A percentile compares a stretch with the other conserved stretches of the same genome.
Conservation (phyloP, 2,329 filamentous ascomycete genomes). For the Trichoderma oligosporum region DNA sequence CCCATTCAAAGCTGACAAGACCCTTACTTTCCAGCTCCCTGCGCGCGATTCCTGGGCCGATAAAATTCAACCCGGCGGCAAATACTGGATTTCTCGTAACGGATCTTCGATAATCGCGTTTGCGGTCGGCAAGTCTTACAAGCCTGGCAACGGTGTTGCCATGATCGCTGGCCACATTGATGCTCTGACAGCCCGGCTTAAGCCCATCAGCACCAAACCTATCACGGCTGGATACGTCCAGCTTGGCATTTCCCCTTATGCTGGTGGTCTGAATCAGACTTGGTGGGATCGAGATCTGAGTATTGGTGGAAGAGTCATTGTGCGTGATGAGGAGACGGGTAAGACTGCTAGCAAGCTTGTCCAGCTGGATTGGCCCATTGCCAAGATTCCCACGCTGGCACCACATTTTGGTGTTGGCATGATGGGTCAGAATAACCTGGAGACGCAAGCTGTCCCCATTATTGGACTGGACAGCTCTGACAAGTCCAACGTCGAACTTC, state of each 20-base stretch:
- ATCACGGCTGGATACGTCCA: slow-evolving; percentile 82
- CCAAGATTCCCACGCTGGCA: slow-evolving; percentile 84
- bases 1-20: background rate
- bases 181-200: slow-evolving; percentile 82
- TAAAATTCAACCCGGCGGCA: slow-evolving; percentile 72
- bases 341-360: slow-evolving; percentile 81
- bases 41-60: slow-evolving; percentile 73
- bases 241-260: slow-evolving; percentile 89
- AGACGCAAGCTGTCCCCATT: slow-evolving; percentile 92
- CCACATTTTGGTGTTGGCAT: slow-evolving; percentile 85
- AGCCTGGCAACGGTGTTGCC: slow-evolving; percentile 78
- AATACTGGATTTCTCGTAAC: slow-evolving; percentile 86
- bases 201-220: slow-evolving; percentile 84
- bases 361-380: slow-evolving; percentile 92
- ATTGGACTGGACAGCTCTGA: slow-evolving; percentile 80
- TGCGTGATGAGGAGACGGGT: slow-evolving; percentile 66
- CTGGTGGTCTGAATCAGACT: slow-evolving; percentile 78
- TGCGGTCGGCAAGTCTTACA: slow-evolving; percentile 73
- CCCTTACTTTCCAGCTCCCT: slow-evolving; percentile 54
- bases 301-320: slow-evolving; percentile 83
- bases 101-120: slow-evolving; percentile 84
- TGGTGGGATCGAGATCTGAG: slow-evolving; percentile 98
- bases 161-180: slow-evolving; percentile 93
- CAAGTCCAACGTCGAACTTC: slow-evolving; percentile 35
- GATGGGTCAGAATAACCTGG: slow-evolving; percentile 67